Evolutionary conservation across 352 stramenopile genomes (phyloP), one percentile per base, ranked within the genome.

Genomic region (Globisporangium canariense): DNA sequence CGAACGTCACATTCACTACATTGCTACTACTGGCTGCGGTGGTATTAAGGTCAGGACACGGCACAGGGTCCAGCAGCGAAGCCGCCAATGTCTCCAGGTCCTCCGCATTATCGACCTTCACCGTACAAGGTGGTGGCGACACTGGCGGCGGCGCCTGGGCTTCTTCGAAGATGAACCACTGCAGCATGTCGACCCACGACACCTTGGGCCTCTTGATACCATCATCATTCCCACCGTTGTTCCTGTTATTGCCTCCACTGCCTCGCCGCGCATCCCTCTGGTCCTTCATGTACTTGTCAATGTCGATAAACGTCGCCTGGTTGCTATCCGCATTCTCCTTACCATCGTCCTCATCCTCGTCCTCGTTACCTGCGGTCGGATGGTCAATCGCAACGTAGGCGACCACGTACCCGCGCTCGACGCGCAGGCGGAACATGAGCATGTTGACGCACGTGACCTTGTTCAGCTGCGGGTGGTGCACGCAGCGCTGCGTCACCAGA

Each of bases 381-480:
- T 83, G 73, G 41, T 79, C 67, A 34, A 83, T 76, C 30, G 75
- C 75, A 28, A 73, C 60, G 58, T 83, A 83, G 20, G 75, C 75
- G n/a, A 83, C 73, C 14, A 80, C 68, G 34, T 80, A 83, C 11
- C 75, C 75, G 0, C 71, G 67, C 22, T 74, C 70, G 20, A 64
- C 79, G 20, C 73, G 75, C 30, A 67, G 60, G 11, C 60, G 74
- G 53, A 82, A 82, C 72, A 82, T 79, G 73, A 82, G 68, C 75
- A 82, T 78, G 50, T 81, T 78, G 49, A 77, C 78, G 60, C 75
- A 83, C 60, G 74, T 77, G 38, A 83, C 71, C 3, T 65, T 80
- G 46, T 79, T 65, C 36, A 83, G 68, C 60, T 80, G 73, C 52
- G 75, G 70, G 49, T 83, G 75, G 62, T 83, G 73, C 61, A 83